Percentiles rank a stretch among this genome's conserved stretches.
These are phyloP conservation scores for Biscutella laevigata DNA, from an alignment of 441 rosid genomes.

Conservation along the genomic window DNA sequence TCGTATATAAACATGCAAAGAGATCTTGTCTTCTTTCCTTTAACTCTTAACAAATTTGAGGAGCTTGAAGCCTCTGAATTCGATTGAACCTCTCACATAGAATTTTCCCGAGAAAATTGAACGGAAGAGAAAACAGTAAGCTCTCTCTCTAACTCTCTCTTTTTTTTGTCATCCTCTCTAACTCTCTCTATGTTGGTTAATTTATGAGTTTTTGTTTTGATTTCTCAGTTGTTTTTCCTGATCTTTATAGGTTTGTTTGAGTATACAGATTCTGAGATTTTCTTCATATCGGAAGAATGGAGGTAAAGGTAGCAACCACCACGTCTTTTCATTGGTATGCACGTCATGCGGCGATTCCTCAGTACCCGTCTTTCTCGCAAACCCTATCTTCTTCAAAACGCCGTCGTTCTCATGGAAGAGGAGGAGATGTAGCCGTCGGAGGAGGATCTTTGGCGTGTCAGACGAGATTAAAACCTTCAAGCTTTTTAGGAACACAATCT, in stretches of 20 bases:
- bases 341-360: constrained; percentile 38
- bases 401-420: constrained; percentile 21
- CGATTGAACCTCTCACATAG: constrained; percentile 1
- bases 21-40: constrained; percentile 2
- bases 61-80: constrained; percentile 20
- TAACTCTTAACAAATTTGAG: constrained; percentile 15
- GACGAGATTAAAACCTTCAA: constrained; percentile 9
- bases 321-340: constrained; percentile 52
- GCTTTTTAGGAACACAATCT: constrained; percentile 23
- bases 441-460: constrained; percentile 15
- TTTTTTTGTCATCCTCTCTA: no score
- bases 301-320: constrained; percentile 41
- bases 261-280: neutral
- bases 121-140: neutral
- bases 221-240: neutral
- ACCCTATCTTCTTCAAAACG: constrained; percentile 44
- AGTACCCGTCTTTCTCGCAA: constrained; percentile 44
- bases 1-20: neutral
- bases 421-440: constrained; percentile 12
- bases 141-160: neutral
- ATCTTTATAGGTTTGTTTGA: neutral
- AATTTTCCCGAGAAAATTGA: constrained; percentile 9
- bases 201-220: neutral
- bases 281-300: constrained; percentile 30
- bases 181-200: neutral